Conservation (phyloP, 371 early-diverging fungal genomes). For the Lichtheimia ramosa region DNA sequence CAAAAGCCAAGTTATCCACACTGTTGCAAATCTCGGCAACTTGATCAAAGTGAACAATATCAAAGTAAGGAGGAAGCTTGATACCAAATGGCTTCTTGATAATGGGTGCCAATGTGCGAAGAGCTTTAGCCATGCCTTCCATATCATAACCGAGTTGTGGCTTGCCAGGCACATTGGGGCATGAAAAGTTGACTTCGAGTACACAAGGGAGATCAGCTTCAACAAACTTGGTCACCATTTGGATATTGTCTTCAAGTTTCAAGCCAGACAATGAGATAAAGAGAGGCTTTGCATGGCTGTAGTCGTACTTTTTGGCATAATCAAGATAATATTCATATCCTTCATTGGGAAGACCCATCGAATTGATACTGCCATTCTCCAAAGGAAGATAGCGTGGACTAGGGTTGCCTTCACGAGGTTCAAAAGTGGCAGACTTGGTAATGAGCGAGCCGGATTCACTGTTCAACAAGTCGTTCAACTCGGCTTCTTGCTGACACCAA, state of each 20-base stretch:
- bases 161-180: slow-evolving; percentile 54
- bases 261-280: slow-evolving; percentile 51
- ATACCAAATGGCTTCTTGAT: slow-evolving; percentile 53
- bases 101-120: slow-evolving; percentile 41
- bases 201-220: slow-evolving; percentile 41
- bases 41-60: slow-evolving; percentile 50
- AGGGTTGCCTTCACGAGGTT: slow-evolving; percentile 46
- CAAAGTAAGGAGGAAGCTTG: slow-evolving; percentile 55
- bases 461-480: slow-evolving; percentile 36
- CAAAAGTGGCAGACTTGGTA: slow-evolving; percentile 49
- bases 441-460: slow-evolving; percentile 50
- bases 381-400: slow-evolving; percentile 45
- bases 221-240: slow-evolving; percentile 44
- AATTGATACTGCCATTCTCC: slow-evolving; percentile 48
- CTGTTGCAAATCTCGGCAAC: slow-evolving; percentile 44
- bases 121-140: slow-evolving; percentile 47
- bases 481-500: slow-evolving; percentile 41
- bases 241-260: slow-evolving; percentile 42
- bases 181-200: slow-evolving; percentile 52
- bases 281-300: slow-evolving; percentile 40
- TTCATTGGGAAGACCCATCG: slow-evolving; percentile 54
- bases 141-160: slow-evolving; percentile 52
- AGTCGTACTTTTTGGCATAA: slow-evolving; percentile 43
- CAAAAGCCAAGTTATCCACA: slow-evolving; percentile 42
- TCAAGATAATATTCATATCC: slow-evolving; percentile 48